Percentiles rank a stretch among this genome's conserved stretches.
Conservation (phyloP, 345 rosid species). For the Raphanus raphanistrum region DNA sequence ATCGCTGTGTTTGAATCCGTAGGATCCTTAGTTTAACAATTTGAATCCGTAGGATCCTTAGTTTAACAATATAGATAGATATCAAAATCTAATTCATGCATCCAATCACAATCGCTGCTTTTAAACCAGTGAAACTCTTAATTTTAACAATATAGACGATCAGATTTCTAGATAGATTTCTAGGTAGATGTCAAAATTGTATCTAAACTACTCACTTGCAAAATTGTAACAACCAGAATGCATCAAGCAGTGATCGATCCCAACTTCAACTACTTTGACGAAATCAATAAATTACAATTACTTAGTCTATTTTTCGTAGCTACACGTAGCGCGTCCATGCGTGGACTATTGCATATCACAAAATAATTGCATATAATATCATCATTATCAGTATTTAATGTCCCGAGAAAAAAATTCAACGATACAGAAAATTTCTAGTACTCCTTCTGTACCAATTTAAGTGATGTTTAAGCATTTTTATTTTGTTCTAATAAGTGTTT, state of each 20-base stretch:
- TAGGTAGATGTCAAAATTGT: slow-evolving; percentile 2
- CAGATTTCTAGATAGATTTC: not conserved
- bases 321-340: slow-evolving; percentile 14
- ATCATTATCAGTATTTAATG: not conserved
- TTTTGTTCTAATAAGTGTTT: no score
- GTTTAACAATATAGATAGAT: no score
- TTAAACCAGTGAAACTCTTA: not conserved
- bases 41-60: no score
- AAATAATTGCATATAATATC: not conserved
- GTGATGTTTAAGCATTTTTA: no score
- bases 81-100: no score
- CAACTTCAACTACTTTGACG: slow-evolving; percentile 7
- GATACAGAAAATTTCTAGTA: not conserved
- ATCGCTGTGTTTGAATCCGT: no score
- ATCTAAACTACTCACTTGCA: not conserved
- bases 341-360: slow-evolving; percentile 19
- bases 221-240: not conserved
- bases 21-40: no score
- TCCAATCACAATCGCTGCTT: no score
- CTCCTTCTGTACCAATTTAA: no score
- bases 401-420: not conserved
- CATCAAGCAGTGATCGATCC: not conserved
- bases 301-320: not conserved
- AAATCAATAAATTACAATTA: not conserved
- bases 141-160: not conserved